These are phyloP conservation scores for Lantana camara DNA, from an alignment of 257 asterid genomes.

Conservation along the genomic window DNA sequence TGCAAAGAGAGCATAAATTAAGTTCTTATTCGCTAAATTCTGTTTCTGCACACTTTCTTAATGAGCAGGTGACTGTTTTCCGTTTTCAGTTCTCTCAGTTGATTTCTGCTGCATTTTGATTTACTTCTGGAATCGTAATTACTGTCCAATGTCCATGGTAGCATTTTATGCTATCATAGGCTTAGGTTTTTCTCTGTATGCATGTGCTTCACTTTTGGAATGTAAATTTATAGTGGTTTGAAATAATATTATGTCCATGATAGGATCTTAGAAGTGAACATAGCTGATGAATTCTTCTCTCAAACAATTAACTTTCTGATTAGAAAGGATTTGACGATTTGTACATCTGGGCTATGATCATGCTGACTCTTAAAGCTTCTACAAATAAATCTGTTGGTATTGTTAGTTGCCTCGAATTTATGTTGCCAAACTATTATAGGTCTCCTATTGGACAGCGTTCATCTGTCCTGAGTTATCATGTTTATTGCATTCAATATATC, in stretches of 20 bases:
- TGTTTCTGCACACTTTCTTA: conserved; percentile 96
- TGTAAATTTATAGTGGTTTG: neutral
- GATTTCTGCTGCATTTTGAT: neutral
- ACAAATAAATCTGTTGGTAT: conserved; percentile 9
- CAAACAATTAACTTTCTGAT: conserved; percentile 1
- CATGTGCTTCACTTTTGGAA: conserved; percentile 7
- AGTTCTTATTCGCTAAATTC: conserved; percentile 96
- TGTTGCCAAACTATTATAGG: neutral
- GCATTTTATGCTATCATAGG: neutral
- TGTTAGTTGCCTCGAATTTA: conserved; percentile 1
- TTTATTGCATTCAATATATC: neutral
- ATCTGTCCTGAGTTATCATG: conserved; percentile 10
- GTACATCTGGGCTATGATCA: conserved; percentile 16
- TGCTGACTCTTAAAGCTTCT: conserved; percentile 21
- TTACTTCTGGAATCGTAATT: conserved; percentile 10
- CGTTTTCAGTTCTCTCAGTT: neutral
- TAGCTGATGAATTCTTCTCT: conserved; percentile 12
- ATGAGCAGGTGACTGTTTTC: conserved; percentile 76
- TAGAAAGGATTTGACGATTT: neutral
- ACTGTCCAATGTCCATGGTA: conserved; percentile 2
- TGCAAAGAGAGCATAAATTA: conserved; percentile 93
- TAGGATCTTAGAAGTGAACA: conserved; percentile 21
- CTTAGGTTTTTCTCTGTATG: neutral
- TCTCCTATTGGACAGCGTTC: neutral
- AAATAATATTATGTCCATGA: conserved; percentile 3